phyloP scores from a whole-genome alignment of 345 rosid genomes.

The Streptanthus diversifolius region DNA sequence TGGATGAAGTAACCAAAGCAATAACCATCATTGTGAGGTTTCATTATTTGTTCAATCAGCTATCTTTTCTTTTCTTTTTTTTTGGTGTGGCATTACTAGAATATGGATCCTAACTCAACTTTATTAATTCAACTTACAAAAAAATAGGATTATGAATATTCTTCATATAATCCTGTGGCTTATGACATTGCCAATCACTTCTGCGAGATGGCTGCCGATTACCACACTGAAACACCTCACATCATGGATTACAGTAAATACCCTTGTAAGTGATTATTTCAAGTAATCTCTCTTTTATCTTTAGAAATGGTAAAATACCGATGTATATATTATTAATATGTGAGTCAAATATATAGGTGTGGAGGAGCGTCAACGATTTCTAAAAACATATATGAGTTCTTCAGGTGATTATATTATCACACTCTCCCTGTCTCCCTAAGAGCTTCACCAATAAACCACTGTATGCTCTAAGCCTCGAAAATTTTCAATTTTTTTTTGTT shows the following conservation, averaged over 20 bases:
- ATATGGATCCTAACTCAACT: neutral
- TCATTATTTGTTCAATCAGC: neutral
- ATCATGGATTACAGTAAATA: slow-evolving; percentile 71
- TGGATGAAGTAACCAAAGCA: slow-evolving; percentile 74
- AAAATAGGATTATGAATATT: slow-evolving; percentile 84
- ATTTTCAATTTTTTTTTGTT: neutral
- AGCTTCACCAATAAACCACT: neutral
- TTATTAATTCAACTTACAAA: neutral
- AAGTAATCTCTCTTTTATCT: neutral
- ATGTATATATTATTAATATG: neutral
- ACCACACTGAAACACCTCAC: slow-evolving; percentile 87
- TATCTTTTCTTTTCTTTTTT: too few species aligned
- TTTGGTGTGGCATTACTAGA: neutral
- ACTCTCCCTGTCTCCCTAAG: neutral
- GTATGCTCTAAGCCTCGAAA: neutral
- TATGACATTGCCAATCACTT: slow-evolving; percentile 95
- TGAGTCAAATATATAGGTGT: slow-evolving; percentile 41
- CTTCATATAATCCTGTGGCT: slow-evolving; percentile 82
- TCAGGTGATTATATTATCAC: slow-evolving; percentile 45
- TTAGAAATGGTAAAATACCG: neutral
- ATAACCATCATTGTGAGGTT: slow-evolving; percentile 83
- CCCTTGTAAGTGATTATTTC: slow-evolving; percentile 53
- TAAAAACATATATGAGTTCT: slow-evolving; percentile 52
- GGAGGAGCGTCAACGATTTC: slow-evolving; percentile 68
- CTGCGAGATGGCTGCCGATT: slow-evolving; percentile 93